Conservation (phyloP, 768 basidiomycete species). For the Lentinula guzmanii region DNA sequence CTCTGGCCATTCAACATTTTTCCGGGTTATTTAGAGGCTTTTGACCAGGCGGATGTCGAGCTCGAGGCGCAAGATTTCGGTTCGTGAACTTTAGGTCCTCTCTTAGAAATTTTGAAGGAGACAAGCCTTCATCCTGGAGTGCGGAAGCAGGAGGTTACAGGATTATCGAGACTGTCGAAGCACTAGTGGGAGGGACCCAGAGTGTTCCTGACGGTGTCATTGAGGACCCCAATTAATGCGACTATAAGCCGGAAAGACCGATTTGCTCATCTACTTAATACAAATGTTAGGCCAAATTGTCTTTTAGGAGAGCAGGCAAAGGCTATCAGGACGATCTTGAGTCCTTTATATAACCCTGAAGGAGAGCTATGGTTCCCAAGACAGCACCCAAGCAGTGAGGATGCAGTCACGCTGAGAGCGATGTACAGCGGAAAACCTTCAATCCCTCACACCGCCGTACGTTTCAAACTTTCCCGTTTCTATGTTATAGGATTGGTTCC, state of each 20-base stretch:
- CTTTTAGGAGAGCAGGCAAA: conserved; percentile 11
- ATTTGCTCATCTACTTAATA: conserved; percentile 7
- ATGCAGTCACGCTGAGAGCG: neutral
- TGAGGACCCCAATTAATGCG: conserved; percentile 14
- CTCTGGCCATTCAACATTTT: no score
- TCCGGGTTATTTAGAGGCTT: no score
- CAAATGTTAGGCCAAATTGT: conserved; percentile 3
- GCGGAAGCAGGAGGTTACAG: no score
- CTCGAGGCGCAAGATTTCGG: no score
- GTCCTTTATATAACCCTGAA: conserved; percentile 8
- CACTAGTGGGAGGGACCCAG: no score
- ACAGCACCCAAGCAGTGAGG: conserved; percentile 12
- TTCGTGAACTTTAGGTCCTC: no score
- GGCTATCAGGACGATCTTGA: conserved; percentile 9
- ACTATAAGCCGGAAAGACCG: conserved; percentile 13
- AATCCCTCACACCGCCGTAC: neutral
- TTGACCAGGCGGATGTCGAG: no score
- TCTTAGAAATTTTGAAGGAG: no score
- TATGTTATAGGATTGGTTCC: conserved; percentile 5
- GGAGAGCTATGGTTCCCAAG: conserved; percentile 10
- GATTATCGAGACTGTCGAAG: no score
- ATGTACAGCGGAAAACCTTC: conserved; percentile 3
- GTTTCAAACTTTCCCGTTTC: neutral
- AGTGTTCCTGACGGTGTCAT: conserved; percentile 17
- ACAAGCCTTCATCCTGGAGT: no score